These are phyloP conservation scores for Ceratocystis ficicola DNA, from an alignment of 2,329 filamentous ascomycete genomes.

Conservation along the genomic window DNA sequence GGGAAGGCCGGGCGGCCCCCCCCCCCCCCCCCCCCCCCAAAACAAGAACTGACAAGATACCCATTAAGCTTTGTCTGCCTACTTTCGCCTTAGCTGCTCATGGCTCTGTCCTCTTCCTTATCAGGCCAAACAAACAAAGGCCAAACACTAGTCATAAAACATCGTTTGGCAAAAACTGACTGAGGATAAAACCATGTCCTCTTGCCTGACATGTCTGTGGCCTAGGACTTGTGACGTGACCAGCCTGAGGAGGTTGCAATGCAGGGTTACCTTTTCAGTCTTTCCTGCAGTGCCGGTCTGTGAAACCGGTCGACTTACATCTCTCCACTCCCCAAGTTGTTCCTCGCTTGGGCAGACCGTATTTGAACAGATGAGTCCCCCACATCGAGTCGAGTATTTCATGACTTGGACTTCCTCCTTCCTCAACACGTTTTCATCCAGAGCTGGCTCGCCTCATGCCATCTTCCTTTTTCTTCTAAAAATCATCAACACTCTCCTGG, in stretches of 20 bases:
- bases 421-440: not conserved
- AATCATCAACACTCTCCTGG: not conserved
- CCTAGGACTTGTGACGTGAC: not conserved
- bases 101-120: not conserved
- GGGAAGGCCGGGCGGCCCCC: too few relatives aligned
- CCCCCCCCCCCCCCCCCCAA: too few relatives aligned
- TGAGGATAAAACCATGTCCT: not conserved
- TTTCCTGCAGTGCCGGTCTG: not conserved
- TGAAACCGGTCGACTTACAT: not conserved
- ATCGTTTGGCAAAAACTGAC: not conserved
- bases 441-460: not conserved
- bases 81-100: too few relatives aligned
- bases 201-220: not conserved
- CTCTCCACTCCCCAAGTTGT: not conserved
- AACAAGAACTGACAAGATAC: too few relatives aligned
- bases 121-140: not conserved
- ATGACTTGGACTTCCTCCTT: not conserved
- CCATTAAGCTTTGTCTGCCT: not conserved
- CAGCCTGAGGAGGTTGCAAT: not conserved
- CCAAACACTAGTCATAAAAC: not conserved
- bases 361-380: slow-evolving; percentile 3
- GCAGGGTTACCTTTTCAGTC: not conserved
- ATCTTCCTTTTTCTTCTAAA: too few relatives aligned
- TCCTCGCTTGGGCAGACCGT: not conserved
- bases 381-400: not conserved